A percentile compares a stretch with the other conserved stretches of the same genome.
Conservation (phyloP, 2,329 filamentous ascomycete species). For the Pseudohalonectria lignicola region DNA sequence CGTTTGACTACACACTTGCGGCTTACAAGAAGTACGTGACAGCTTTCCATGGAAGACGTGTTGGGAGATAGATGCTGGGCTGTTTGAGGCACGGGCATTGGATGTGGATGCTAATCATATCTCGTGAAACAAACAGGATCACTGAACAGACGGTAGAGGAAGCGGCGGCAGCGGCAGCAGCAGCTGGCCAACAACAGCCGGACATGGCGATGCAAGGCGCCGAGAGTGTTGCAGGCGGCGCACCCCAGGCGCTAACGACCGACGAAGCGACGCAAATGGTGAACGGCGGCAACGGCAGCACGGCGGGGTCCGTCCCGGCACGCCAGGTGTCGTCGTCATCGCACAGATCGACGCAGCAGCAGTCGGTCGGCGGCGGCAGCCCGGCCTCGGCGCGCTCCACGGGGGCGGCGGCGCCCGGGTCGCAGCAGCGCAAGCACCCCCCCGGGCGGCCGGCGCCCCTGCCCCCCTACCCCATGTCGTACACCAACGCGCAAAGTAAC, state of each 20-base stretch:
- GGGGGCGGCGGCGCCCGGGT: too few relatives aligned
- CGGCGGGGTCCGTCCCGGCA: constrained; percentile 4
- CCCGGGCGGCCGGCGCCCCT: constrained; percentile 24
- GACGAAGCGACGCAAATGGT: constrained; percentile 30
- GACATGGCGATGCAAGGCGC: neutral
- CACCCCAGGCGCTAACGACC: constrained; percentile 38
- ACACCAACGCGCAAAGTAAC: constrained; percentile 18
- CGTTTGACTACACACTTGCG: constrained; percentile 86
- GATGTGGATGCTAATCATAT: neutral
- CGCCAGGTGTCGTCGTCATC: constrained; percentile 4
- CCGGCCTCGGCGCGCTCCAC: constrained; percentile 14
- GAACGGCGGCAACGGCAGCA: constrained; percentile 6
- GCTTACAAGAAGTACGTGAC: constrained; percentile 61
- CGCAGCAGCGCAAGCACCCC: constrained; percentile 11
- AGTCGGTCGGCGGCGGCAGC: constrained; percentile 9
- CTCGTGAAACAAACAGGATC: constrained; percentile 5
- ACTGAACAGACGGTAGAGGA: constrained; percentile 13
- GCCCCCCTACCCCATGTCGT: constrained; percentile 35
- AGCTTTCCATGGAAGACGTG: too few relatives aligned
- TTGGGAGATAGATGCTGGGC: too few relatives aligned
- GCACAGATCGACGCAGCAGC: constrained; percentile 3
- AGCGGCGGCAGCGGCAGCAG: neutral
- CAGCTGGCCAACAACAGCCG: constrained; percentile 3
- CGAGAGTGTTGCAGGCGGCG: too few relatives aligned
- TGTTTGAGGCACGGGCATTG: too few relatives aligned